Percentiles rank a stretch among this genome's conserved stretches.
Conservation (phyloP, 2,329 filamentous ascomycete genomes). For the Xylariaceae sp. region DNA sequence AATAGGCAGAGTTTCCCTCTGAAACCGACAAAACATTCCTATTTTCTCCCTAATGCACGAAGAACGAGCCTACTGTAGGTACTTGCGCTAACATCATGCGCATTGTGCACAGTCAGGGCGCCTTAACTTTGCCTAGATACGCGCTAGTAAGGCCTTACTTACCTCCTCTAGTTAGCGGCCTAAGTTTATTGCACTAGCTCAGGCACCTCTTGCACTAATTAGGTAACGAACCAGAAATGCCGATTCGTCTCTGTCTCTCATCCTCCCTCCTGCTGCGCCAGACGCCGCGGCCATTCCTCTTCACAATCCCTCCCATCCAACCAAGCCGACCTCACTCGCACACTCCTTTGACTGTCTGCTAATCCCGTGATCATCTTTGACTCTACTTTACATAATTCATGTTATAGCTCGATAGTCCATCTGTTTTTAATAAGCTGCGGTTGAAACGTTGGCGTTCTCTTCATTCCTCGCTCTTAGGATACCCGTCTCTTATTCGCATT, state of each 20-base stretch:
- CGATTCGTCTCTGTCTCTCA: neutral
- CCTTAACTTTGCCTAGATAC: neutral
- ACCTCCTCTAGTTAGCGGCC: neutral
- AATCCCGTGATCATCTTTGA: constrained; percentile 1
- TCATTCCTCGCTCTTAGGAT: constrained; percentile 5
- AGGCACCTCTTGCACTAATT: neutral
- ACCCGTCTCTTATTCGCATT: constrained; percentile 10
- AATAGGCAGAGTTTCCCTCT: no score
- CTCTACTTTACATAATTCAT: constrained; percentile 3
- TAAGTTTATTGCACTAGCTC: neutral
- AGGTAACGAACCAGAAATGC: neutral
- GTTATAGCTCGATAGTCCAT: constrained; percentile 9
- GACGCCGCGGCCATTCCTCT: neutral
- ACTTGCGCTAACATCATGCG: no score
- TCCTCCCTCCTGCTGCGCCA: neutral
- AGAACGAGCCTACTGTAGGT: no score
- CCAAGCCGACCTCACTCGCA: neutral
- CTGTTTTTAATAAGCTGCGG: constrained; percentile 2
- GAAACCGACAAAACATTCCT: no score
- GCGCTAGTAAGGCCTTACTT: neutral
- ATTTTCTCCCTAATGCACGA: no score
- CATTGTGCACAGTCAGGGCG: no score
- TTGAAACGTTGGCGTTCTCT: neutral
- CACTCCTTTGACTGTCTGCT: constrained; percentile 2
- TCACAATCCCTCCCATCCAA: neutral